Conservation (phyloP, 306 rosid species). For the Quercus bicolor region DNA sequence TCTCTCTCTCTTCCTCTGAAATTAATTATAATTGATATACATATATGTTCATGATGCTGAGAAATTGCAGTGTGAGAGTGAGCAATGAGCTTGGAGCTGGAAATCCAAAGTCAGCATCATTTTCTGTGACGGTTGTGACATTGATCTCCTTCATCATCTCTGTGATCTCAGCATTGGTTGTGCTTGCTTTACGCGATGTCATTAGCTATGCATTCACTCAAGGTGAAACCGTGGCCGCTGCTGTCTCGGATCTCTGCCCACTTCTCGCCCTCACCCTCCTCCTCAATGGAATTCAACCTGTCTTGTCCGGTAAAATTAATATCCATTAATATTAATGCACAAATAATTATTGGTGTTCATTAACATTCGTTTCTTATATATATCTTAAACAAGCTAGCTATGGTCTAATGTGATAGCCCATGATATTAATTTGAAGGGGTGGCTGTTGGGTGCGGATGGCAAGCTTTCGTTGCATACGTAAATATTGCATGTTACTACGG, state of each 20-base stretch:
- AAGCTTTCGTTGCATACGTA: constrained; percentile 73
- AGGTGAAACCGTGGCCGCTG: constrained; percentile 73
- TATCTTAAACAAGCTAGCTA: too few species aligned
- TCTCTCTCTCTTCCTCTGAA: too few species aligned
- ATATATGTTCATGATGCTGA: background rate
- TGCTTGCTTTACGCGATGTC: constrained; percentile 43
- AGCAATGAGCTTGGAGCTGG: constrained; percentile 77
- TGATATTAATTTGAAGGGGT: constrained; percentile 45
- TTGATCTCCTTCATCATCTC: constrained; percentile 53
- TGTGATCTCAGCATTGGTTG: constrained; percentile 32
- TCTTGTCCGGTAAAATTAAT: constrained; percentile 57
- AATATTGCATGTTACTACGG: constrained; percentile 66
- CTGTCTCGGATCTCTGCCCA: constrained; percentile 78
- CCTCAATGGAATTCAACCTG: constrained; percentile 82
- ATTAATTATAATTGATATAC: background rate
- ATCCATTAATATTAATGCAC: background rate
- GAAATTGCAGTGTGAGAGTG: constrained; percentile 65
- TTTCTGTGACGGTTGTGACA: constrained; percentile 59
- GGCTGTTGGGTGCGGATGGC: constrained; percentile 98
- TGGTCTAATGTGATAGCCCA: background rate
- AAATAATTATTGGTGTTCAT: background rate
- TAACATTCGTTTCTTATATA: background rate
- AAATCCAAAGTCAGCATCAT: constrained; percentile 69
- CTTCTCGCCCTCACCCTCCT: constrained; percentile 58
- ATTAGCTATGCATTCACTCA: constrained; percentile 71